Conservation (phyloP, 306 rosid species). For the Carpinus viminea region DNA sequence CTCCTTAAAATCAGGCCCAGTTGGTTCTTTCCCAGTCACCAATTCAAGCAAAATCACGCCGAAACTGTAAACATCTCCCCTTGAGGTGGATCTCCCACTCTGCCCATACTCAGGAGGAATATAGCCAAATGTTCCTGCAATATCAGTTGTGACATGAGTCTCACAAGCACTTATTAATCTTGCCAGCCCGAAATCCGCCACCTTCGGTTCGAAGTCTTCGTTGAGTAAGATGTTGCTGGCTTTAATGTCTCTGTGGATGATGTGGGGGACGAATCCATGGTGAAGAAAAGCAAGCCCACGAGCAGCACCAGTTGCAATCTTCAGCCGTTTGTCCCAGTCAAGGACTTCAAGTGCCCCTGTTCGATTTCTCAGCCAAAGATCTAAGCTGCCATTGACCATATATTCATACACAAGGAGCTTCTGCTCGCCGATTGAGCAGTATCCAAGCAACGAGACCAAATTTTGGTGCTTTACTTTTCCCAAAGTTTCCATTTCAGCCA, state of each 20-base stretch:
- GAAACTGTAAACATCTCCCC: constrained; percentile 92
- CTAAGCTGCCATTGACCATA: constrained; percentile 95
- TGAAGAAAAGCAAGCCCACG: constrained; percentile 91
- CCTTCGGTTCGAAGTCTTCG: constrained; percentile 86
- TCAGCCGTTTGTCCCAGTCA: constrained; percentile 79
- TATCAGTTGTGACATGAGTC: constrained; percentile 84
- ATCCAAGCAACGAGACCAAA: constrained; percentile 84
- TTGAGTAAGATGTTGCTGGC: constrained; percentile 91
- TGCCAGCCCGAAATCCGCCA: constrained; percentile 94
- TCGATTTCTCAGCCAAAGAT: constrained; percentile 87
- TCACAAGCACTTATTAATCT: constrained; percentile 95
- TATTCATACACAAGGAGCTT: constrained; percentile 95
- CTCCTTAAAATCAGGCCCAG: constrained; percentile 90
- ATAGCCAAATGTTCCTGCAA: constrained; percentile 98
- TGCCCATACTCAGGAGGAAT: constrained; percentile 99
- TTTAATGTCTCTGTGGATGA: constrained; percentile 90
- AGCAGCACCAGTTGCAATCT: constrained; percentile 74
- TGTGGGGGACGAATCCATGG: constrained; percentile 89
- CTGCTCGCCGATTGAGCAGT: constrained; percentile 89
- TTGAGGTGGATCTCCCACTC: constrained; percentile 86
- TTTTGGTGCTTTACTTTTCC: constrained; percentile 96
- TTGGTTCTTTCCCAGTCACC: constrained; percentile 95
- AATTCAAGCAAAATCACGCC: constrained; percentile 91
- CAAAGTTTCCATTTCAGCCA: constrained; percentile 96
- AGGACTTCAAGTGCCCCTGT: constrained; percentile 82